Evolutionary conservation across 2,329 filamentous ascomycete species (phyloP).

Genomic region (Cladophialophora chaetospira): DNA sequence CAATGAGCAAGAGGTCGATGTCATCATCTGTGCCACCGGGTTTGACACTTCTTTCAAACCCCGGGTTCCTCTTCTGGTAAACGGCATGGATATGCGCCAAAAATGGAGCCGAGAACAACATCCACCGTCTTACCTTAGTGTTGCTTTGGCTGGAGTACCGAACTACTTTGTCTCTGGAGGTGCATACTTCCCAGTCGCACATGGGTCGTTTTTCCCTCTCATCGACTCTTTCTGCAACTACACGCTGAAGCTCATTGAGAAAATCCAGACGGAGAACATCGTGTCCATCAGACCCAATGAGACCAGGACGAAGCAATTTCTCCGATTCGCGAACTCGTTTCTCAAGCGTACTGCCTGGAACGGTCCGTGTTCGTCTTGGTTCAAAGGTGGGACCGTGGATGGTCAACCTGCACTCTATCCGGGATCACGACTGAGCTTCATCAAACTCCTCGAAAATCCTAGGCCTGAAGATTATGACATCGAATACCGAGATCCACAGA

Average conservation of each 20-base stretch:
- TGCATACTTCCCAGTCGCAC: constrained; percentile 32
- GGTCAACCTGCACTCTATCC: constrained; percentile 42
- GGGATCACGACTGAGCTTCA: constrained; percentile 41
- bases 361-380: constrained; percentile 7
- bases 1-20: constrained; percentile 15
- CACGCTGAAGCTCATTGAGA: constrained; percentile 35
- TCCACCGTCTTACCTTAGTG: background rate
- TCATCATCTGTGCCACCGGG: background rate
- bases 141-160: constrained; percentile 26
- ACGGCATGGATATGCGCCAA: constrained; percentile 33
- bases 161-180: constrained; percentile 40
- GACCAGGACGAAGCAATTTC: constrained; percentile 36
- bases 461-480: constrained; percentile 14
- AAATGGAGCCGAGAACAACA: constrained; percentile 6
- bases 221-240: constrained; percentile 34
- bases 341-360: constrained; percentile 35
- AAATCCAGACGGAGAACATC: constrained; percentile 38
- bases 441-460: constrained; percentile 40
- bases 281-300: constrained; percentile 34
- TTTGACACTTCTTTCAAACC: constrained; percentile 31
- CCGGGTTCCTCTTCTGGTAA: constrained; percentile 20
- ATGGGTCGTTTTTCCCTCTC: constrained; percentile 33
- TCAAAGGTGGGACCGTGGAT: constrained; percentile 10
- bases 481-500: constrained; percentile 30
- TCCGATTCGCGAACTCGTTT: constrained; percentile 36